Conservation (phyloP, 2,329 filamentous ascomycete species). For the Clonostachys solani region DNA sequence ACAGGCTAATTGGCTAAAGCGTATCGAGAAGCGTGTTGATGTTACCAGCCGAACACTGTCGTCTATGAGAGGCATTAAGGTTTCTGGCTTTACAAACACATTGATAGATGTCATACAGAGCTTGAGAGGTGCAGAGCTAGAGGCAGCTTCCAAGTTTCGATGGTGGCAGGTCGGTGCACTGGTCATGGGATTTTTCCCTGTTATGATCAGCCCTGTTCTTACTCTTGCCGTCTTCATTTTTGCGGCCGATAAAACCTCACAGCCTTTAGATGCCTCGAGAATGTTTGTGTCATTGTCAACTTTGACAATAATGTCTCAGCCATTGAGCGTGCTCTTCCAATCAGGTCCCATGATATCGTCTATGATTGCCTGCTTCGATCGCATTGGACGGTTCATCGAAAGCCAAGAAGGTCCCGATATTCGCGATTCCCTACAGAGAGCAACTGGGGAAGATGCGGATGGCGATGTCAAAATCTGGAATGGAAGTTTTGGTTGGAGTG, state of each 20-base stretch:
- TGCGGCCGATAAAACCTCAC: constrained; percentile 13
- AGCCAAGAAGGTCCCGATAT: background rate
- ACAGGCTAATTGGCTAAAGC: constrained; percentile 39
- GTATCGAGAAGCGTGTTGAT: constrained; percentile 39
- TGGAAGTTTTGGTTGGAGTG: background rate
- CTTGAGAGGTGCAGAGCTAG: constrained; percentile 17
- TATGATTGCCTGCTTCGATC: constrained; percentile 19
- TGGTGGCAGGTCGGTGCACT: constrained; percentile 16
- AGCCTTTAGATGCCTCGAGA: constrained; percentile 18
- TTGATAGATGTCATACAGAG: constrained; percentile 14
- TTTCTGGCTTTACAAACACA: constrained; percentile 20
- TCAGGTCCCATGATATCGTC: constrained; percentile 17
- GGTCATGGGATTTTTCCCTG: constrained; percentile 17
- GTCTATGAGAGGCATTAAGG: constrained; percentile 35
- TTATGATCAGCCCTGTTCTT: constrained; percentile 15
- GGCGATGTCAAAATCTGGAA: constrained; percentile 1
- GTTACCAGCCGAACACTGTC: constrained; percentile 49
- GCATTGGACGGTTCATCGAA: constrained; percentile 15
- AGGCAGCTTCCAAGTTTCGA: constrained; percentile 15
- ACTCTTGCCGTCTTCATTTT: constrained; percentile 23
- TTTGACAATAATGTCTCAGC: constrained; percentile 18
- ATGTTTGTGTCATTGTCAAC: constrained; percentile 23
- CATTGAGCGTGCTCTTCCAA: constrained; percentile 13
- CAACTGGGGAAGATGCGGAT: background rate
- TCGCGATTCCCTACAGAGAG: background rate